Evolutionary conservation across 106 monocot genomes (phyloP).

Genomic region (Allium sativum): DNA sequence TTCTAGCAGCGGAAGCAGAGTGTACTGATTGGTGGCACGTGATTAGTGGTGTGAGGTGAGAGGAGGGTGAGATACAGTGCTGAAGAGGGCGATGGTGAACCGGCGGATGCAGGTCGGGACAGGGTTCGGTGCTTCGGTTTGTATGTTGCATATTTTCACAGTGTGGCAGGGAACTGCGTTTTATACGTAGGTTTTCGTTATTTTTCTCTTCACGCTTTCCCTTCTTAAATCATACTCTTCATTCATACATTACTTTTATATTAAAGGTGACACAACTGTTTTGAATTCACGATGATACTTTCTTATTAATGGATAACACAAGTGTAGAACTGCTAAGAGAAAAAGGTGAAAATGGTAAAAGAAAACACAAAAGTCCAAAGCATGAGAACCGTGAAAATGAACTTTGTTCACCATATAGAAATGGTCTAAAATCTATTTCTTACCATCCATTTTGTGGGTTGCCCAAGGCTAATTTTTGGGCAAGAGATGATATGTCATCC

Average conservation of each 20-base stretch:
- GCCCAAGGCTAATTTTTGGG: conserved; percentile 69
- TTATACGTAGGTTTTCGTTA: no score
- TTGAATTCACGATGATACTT: no score
- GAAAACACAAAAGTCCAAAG: conserved; percentile 10
- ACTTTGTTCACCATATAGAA: conserved; percentile 16
- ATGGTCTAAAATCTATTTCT: conserved; percentile 34
- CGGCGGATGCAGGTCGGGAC: conserved; percentile 8
- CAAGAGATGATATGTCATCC: conserved; percentile 30
- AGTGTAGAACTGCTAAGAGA: conserved; percentile 16
- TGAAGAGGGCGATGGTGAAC: conserved; percentile 10
- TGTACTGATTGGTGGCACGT: no score
- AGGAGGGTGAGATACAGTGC: no score
- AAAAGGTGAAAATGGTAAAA: conserved; percentile 18
- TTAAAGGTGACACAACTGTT: no score
- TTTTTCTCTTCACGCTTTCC: no score
- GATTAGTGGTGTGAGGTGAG: no score
- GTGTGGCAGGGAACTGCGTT: conserved; percentile 72
- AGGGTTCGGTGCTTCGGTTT: conserved; percentile 25
- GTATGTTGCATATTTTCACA: conserved; percentile 54
- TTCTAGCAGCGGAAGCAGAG: no score
- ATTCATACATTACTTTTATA: no score
- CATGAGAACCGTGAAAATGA: conserved; percentile 23
- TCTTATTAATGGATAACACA: conserved; percentile 2
- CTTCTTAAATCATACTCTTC: no score
- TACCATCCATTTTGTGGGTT: conserved; percentile 87